Evolutionary conservation across 495 filamentous ascomycete species (phyloP), one percentile per base, ranked within the genome.

Genomic region (Opeltia flavorubescens): DNA sequence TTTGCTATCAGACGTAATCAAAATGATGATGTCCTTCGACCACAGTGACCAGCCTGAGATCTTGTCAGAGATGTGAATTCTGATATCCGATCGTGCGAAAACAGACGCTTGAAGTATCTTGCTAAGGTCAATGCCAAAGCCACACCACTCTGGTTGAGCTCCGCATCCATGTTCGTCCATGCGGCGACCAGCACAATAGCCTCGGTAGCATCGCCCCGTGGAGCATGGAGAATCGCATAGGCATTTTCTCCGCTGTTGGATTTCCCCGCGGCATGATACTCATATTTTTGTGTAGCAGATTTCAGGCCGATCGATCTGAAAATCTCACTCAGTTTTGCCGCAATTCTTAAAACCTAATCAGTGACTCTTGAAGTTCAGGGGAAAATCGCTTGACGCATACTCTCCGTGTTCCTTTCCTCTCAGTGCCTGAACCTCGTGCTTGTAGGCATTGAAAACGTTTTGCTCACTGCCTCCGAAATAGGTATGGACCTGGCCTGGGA

Each of bases 21-120:
- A 62, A 62, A 98, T 80, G 39, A 98, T 91, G 54, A 98, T 94
- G 31, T 98, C 91, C 65, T 98, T 98, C 30, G 87, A 95, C 91
- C 91, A 98, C 9, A 98, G 68, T 23, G 86, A 94, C 91, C 91
- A 98, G 50, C 87, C 80, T 84, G 29, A 64, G 59, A 45, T 30
- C 44, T 18, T 17, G 46, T 42, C 29, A 29, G 17, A 12, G 20
- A 8, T 35, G 5, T n/a, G 33, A 24, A n/a, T 43, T 9, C 18
- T 5, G 21, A 42, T n/a, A 49, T n/a, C 15, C 11, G 9, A 20
- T n/a, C 18, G 24, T 7, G 30, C 5, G 44, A 31, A 61, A 15
- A 21, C 72, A 39, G 55, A 78, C 83, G 72, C 61, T 91, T 94
- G 66, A 98, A 94, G 63, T 98, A 98, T 55, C 91, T 73, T 11